Conservation (phyloP, 1,139 yeast species). For the Kurtzmaniella quercitrusa region DNA sequence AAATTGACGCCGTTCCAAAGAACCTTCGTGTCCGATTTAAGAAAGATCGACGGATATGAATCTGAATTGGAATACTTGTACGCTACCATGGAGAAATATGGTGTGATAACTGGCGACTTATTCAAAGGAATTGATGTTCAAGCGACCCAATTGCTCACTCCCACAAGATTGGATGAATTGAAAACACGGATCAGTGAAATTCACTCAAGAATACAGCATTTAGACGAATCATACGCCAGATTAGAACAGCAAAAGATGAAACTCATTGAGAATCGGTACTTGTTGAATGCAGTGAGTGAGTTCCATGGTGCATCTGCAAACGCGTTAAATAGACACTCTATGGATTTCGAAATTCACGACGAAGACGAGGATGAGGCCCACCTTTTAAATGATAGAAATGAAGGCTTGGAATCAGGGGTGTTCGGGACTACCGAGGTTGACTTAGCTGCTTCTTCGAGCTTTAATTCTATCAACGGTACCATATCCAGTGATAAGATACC, state of each 20-base stretch:
- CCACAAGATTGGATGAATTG: slow-evolving; percentile 30
- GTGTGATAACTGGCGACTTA: slow-evolving; percentile 22
- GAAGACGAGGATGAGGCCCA: slow-evolving; percentile 34
- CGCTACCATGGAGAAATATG: slow-evolving; percentile 33
- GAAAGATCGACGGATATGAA: slow-evolving; percentile 42
- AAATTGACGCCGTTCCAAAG: slow-evolving; percentile 81
- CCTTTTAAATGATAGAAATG: slow-evolving; percentile 23
- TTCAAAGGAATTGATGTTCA: slow-evolving; percentile 20
- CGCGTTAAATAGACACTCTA: slow-evolving; percentile 8
- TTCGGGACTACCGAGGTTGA: slow-evolving; percentile 19
- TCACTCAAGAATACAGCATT: slow-evolving; percentile 27
- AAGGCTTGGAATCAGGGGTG: slow-evolving; percentile 29
- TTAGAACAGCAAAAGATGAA: slow-evolving; percentile 19
- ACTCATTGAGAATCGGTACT: slow-evolving; percentile 33
- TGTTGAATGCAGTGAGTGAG: slow-evolving; percentile 24
- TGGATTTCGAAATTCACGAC: slow-evolving; percentile 9
- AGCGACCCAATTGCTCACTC: slow-evolving; percentile 18
- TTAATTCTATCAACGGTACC: slow-evolving; percentile 48
- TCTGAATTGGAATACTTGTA: slow-evolving; percentile 25
- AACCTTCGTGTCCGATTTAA: slow-evolving; percentile 76
- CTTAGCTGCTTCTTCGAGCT: slow-evolving; percentile 45
- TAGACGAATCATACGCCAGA: slow-evolving; percentile 26
- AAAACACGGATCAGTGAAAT: slow-evolving; percentile 17
- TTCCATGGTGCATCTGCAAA: slow-evolving; percentile 19
- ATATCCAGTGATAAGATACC: slow-evolving; percentile 42